A percentile compares a stretch with the other conserved stretches of the same genome.
Conservation (phyloP, 2,329 filamentous ascomycete genomes). For the Xylariaceae sp. region DNA sequence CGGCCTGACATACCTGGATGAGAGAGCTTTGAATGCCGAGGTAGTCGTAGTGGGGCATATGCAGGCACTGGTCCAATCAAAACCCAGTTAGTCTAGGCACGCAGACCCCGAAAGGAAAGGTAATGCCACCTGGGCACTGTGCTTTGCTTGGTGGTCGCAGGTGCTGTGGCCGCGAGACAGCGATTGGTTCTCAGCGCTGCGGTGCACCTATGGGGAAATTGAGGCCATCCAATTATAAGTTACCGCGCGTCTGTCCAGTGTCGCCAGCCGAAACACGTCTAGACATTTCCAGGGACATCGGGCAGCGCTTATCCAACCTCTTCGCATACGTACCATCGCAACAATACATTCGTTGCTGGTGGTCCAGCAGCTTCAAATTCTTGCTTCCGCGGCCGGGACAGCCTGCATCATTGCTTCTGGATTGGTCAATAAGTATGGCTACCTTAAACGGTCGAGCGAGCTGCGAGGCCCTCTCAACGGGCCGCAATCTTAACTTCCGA, state of each 20-base stretch:
- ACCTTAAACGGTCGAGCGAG: constrained; percentile 12
- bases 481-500: constrained; percentile 35
- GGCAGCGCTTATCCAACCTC: constrained; percentile 34
- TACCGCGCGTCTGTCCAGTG: constrained; percentile 36
- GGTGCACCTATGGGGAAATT: constrained; percentile 16
- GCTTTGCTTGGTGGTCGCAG: constrained; percentile 33
- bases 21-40: too few relatives aligned
- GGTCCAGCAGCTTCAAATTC: constrained; percentile 11
- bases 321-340: constrained; percentile 24
- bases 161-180: constrained; percentile 15
- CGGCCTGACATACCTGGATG: too few relatives aligned
- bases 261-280: constrained; percentile 31
- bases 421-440: constrained; percentile 30
- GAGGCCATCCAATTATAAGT: constrained; percentile 32
- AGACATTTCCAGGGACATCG: constrained; percentile 15
- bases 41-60: too few relatives aligned
- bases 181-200: constrained; percentile 33
- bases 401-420: constrained; percentile 20
- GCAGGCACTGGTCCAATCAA: too few relatives aligned
- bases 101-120: too few relatives aligned
- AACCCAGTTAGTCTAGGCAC: too few relatives aligned
- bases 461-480: constrained; percentile 36
- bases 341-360: constrained; percentile 20
- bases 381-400: constrained; percentile 16
- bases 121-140: too few relatives aligned